Base-by-base conservation (phyloP, 805 yeast genomes). In the Candida sanyiensis region DNA sequence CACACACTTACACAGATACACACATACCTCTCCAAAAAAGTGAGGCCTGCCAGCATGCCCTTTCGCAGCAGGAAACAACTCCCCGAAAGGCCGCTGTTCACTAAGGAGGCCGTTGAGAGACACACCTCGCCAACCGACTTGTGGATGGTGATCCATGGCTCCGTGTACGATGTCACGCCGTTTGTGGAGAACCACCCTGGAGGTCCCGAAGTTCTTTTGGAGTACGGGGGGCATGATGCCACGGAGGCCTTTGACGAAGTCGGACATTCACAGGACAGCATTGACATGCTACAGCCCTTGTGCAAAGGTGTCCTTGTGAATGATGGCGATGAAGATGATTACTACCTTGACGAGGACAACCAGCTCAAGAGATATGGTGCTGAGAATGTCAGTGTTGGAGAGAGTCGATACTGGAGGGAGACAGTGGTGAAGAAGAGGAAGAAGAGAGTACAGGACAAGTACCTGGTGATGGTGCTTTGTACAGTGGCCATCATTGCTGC, bases 191-290 rank as follows among this genome's bases (percentile, higher is more conserved):
- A 70, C 28, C 95, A 86, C 56, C 95, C 95, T 12, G 77, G 77
- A 21, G 77, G 77, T 7, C 67, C 73, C 25, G 81, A 83, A 59
- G 88, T 86, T 40, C 66, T 86, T 33, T 60, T 79, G 46, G 84
- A 83, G 44, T 83, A 81, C 50, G 94, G 84, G 23, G 95, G 93
- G 4, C 20, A 38, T 28, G 87, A 83, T 51, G 95, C 90, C 9
- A 81, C 93, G 7, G 79, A 81, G 50, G 77, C 85, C 8, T 90
- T 87, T 56, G 85, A 82, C 43, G 97, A 90, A 51, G 93, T 93
- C 57, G 98, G 98, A 17, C 98, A 93, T 66, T 86, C 97, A 16
- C 96, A 87, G 46, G 96, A 89, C 50, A 97, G 97, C 19, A 76
- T 80, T 44, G 88, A 81, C 50, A 72, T 83, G 56, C 67, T 93